Evolutionary conservation across 768 basidiomycete genomes (phyloP), one percentile per base, ranked within the genome.

Genomic region (Termitomyces sp.): DNA sequence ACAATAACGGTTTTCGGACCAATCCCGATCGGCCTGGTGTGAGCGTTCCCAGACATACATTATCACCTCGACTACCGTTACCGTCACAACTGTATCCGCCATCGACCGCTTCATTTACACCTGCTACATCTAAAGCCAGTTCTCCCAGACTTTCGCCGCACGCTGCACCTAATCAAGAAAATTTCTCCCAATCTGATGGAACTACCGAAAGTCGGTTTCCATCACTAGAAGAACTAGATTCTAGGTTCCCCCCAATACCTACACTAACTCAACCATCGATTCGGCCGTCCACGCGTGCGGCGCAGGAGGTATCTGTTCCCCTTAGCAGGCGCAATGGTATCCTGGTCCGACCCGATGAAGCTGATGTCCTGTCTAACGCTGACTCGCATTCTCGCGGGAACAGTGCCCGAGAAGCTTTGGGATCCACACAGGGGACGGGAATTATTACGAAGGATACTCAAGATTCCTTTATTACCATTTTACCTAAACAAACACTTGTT

Each of bases 201-300:
- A 68, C 81, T 45, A 81, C 78, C 18, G 93, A 95, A 70, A 80
- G 84, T 33, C 81, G 91, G 54, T 97, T 91, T 70, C 95, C 95
- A 0, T 90, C 95, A 0, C 74, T 97, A 44, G 95, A 96, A 68
- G 89, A 91, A 59, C 75, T 95, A 6, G 88, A 93, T 70, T 81
- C 84, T 24, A 73, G 74, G 11, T 81, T 84, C 61, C 65, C 67
- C 61, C 63, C 67, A 15, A 69, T 65, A 11, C 61, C 77, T 60
- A 16, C 62, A 41, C 46, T 34, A 20, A 49, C 62, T 15, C 60
- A 58, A 49, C 54, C 46, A 16, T 57, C 20, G 33, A 45, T 42
- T 46, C 57, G 61, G 31, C 16, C 22, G 33, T 16, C 59, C 3
- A 24, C 60, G n/a, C 50, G 51, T 55, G 31, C 63, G 54, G 49